Base-by-base conservation (phyloP, 148 eudicot genomes). In the Pouteria glomerata region DNA sequence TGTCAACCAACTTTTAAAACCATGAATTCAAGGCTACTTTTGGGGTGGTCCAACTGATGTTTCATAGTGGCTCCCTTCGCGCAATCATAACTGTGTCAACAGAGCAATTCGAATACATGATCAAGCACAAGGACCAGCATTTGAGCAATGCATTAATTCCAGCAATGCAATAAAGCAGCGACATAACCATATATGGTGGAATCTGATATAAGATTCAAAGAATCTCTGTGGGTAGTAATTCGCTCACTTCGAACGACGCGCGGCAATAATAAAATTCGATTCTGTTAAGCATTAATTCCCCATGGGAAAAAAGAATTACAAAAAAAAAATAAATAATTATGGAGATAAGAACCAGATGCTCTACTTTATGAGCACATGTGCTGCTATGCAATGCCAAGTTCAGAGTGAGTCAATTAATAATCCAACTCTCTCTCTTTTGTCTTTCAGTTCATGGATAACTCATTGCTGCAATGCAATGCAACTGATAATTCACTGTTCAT, bases 261-360 rank as follows among this genome's bases (percentile, higher is more conserved):
- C 45, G 61, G n/a, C 37, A 60, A 75, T 72, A 67, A 35, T 57
- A 47, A 45, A 66, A 44, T 14, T 61, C 3, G 56, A 56, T 23
- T 72, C 63, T 74, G 61, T 66, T 50, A 26, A 59, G 76, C 74
- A 74, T 69, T 70, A 71, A 27, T 56, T 66, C 60, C 57, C 51
- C 34, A 58, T 68, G n/a, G n/a, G n/a, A n/a, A n/a, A n/a, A n/a
- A n/a, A n/a, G n/a, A n/a, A n/a, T n/a, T n/a, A n/a, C n/a, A n/a
- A n/a, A n/a, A n/a, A 51, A 68, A 67, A 33, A 39, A 23, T 18
- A 66, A 61, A 76, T 70, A 74, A 79, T 82, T 65, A 56, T 34
- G 50, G 29, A 71, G 88, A 91, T 85, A 79, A 84, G 91, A 86
- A 88, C 83, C 82, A 56, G 84, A 88, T 91, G 84, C 91, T 85